These are phyloP conservation scores for Solanum aculeatissimum DNA, from an alignment of 305 asterid species.

Conservation along the genomic window DNA sequence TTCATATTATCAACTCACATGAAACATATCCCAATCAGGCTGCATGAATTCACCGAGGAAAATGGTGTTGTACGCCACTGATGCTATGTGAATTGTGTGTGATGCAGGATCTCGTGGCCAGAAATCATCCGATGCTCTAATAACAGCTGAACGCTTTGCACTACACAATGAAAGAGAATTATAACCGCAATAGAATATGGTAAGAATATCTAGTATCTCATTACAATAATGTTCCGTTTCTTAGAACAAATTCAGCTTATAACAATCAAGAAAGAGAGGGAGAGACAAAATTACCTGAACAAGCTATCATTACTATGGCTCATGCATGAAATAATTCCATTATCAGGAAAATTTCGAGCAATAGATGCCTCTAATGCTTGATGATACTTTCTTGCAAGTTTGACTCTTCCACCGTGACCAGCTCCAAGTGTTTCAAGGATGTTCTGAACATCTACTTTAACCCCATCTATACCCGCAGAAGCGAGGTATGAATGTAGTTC, in stretches of 20 bases:
- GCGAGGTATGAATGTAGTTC: constrained; percentile 81
- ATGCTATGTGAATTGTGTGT: constrained; percentile 89
- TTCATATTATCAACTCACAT: constrained; percentile 35
- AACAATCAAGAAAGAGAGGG: not conserved
- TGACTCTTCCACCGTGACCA: constrained; percentile 87
- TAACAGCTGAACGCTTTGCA: constrained; percentile 60
- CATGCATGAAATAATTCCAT: constrained; percentile 91
- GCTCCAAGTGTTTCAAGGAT: constrained; percentile 90
- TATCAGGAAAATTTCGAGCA: constrained; percentile 62
- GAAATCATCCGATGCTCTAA: constrained; percentile 84
- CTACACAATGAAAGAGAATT: constrained; percentile 21
- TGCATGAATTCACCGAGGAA: constrained; percentile 95
- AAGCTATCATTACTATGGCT: constrained; percentile 87
- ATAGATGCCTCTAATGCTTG: constrained; percentile 84
- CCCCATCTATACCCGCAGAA: constrained; percentile 81
- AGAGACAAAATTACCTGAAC: constrained; percentile 39
- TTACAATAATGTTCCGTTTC: not conserved
- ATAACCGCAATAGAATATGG: not conserved
- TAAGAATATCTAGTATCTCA: not conserved
- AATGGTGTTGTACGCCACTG: constrained; percentile 87
- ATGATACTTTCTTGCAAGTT: constrained; percentile 67
- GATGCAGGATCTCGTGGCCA: constrained; percentile 94
- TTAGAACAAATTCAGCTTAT: not conserved
- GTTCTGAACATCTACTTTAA: constrained; percentile 89
- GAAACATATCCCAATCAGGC: constrained; percentile 99